Conservation (phyloP, 345 rosid species). For the Angophora floribunda region DNA sequence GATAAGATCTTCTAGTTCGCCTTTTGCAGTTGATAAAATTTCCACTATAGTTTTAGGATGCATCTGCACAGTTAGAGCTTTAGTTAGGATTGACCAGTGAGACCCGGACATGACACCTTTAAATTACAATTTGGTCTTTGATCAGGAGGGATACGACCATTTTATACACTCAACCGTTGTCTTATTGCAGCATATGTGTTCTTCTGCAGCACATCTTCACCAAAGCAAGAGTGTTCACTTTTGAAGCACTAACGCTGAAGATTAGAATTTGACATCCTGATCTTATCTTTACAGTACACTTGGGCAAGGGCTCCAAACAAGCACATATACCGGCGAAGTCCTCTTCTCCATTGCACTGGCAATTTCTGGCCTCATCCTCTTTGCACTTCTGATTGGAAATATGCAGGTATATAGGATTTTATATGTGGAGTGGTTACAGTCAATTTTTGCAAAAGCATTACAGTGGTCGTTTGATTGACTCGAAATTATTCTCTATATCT, state of each 20-base stretch:
- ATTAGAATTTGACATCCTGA: background rate
- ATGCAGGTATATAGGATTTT: slow-evolving; percentile 42
- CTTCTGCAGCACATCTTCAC: background rate
- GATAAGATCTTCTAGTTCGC: background rate
- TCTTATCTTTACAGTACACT: slow-evolving; percentile 40
- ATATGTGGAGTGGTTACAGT: background rate
- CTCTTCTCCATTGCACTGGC: slow-evolving; percentile 71
- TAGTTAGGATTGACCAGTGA: background rate
- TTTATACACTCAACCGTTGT: background rate
- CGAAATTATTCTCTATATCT: background rate
- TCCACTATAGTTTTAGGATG: background rate
- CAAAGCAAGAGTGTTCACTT: background rate
- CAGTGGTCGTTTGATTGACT: background rate
- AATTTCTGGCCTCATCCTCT: slow-evolving; percentile 63
- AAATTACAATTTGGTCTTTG: background rate
- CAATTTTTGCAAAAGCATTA: background rate
- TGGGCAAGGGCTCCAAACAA: slow-evolving; percentile 88
- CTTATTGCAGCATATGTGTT: background rate
- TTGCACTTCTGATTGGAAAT: slow-evolving; percentile 74
- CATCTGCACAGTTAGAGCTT: background rate
- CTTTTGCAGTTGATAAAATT: background rate
- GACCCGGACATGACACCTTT: background rate
- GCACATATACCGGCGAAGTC: slow-evolving; percentile 64
- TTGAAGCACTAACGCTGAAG: background rate
- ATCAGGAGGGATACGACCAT: background rate